These are phyloP conservation scores for Ephemerocybe angulata DNA, from an alignment of 768 basidiomycete species.

Conservation along the genomic window DNA sequence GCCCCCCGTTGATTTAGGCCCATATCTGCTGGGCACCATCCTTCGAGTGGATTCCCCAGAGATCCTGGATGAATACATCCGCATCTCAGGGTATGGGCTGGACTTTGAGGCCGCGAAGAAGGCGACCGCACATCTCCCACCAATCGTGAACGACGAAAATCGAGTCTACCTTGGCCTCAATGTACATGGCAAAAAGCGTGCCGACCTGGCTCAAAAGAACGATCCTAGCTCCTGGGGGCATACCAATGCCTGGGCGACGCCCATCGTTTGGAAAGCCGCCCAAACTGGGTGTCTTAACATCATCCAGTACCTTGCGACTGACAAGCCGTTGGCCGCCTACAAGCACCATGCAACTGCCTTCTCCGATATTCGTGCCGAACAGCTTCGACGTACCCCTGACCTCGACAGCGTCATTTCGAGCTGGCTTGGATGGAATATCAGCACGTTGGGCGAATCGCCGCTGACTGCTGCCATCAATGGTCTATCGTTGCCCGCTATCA, in stretches of 20 bases:
- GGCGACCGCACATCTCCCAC: constrained; percentile 18
- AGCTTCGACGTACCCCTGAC: constrained; percentile 35
- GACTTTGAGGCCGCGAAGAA: constrained; percentile 27
- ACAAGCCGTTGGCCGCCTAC: constrained; percentile 49
- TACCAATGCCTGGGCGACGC: constrained; percentile 1
- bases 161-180: constrained; percentile 55
- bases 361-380: constrained; percentile 39
- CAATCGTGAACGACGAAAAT: constrained; percentile 33
- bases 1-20: constrained; percentile 22
- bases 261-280: constrained; percentile 47
- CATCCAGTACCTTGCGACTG: constrained; percentile 45
- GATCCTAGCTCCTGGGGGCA: constrained; percentile 40
- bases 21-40: constrained; percentile 23
- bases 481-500: constrained; percentile 35
- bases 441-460: constrained; percentile 48
- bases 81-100: constrained; percentile 44
- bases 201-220: constrained; percentile 47
- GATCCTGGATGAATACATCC: constrained; percentile 56
- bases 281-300: constrained; percentile 26
- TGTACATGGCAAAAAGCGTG: constrained; percentile 61
- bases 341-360: constrained; percentile 43
- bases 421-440: constrained; percentile 51
- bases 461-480: constrained; percentile 42
- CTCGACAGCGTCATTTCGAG: constrained; percentile 39
- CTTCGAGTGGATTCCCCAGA: constrained; percentile 40